Base-by-base conservation (phyloP, 495 filamentous ascomycete species). In the Penicillium diatomitis region DNA sequence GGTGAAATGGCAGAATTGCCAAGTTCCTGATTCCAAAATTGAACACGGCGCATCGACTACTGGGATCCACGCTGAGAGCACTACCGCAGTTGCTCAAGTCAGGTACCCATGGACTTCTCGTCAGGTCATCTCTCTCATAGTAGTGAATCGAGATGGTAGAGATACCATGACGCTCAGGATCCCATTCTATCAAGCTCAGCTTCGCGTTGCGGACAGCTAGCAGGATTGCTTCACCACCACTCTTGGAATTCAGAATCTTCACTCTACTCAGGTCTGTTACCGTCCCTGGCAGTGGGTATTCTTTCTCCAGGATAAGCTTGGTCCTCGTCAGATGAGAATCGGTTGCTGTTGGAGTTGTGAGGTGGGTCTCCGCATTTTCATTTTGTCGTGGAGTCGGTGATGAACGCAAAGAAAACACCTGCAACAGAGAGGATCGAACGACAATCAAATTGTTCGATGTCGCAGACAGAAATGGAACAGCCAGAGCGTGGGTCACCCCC, bases 141-240 rank as follows among this genome's bases (percentile, higher is more conserved):
- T 90, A 96, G 70, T 99, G 92, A 55, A 99, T 90, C 30, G 90
- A 96, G 48, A 90, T 80, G 9, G 92, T 99, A 30, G 80, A 80
- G 45, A 97, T 79, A 28, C 77, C 75, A 61, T 87, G 72, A 36
- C 78, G 78, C 56, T 85, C 83, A 12, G 87, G 81, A 64, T 99
- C 87, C 92, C 92, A 99, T 72, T 95, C 88, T 45, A 96, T 80
- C 70, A 97, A 71, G 63, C 85, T 89, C 50, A 96, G 74, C 66
- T 92, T 95, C 29, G 92, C 94, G 72, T 97, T 90, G 53, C 83
- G 82, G 57, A 90, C 81, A 3, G 89, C 82, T 28, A 96, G 52
- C 33, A 99, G 69, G 30, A 99, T 77, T n/a, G 83, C 83, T 40
- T 95, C 86, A 41, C 84, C 88, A 2, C 88, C 87, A n/a, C 86